phyloP scores from a whole-genome alignment of 306 rosid genomes.

The Casuarina glauca region DNA sequence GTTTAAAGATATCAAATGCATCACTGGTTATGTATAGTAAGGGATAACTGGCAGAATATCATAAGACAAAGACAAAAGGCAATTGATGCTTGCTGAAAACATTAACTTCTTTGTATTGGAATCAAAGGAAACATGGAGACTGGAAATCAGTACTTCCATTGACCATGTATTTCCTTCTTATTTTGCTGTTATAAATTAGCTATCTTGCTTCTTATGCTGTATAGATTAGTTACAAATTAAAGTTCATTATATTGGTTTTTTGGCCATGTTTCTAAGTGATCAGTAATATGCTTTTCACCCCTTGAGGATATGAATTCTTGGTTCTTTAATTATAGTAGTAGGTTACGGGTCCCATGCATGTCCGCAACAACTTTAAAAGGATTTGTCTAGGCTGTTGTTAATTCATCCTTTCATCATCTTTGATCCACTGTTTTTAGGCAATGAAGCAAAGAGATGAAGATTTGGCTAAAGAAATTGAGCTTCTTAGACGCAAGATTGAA shows the following conservation, averaged over 20 bases:
- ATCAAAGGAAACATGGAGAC: not conserved
- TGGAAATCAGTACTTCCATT: not conserved
- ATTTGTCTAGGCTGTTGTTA: not conserved
- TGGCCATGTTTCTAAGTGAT: not conserved
- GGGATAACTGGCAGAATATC: not conserved
- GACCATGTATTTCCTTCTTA: not conserved
- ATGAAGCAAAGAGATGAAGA: conserved; percentile 48
- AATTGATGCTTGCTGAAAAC: not conserved
- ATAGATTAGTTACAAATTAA: not conserved
- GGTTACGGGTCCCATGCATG: not conserved
- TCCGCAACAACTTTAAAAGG: not conserved
- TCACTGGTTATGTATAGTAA: not conserved
- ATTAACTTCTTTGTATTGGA: not conserved
- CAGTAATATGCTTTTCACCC: not conserved
- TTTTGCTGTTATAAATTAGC: not conserved
- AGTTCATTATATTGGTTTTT: not conserved
- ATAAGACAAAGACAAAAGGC: not conserved
- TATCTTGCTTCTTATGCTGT: not conserved
- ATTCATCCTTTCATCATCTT: not conserved
- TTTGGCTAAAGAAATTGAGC: conserved; percentile 41
- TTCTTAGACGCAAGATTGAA: conserved; percentile 46
- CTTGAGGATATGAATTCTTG: not conserved
- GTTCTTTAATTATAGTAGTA: not conserved
- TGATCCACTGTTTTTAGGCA: conserved; percentile 41
- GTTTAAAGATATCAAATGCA: not conserved